Percentiles rank a stretch among this genome's conserved stretches.
These are phyloP conservation scores for Luzula sylvatica DNA, from an alignment of 176 grass and related monocot species.

Conservation along the genomic window DNA sequence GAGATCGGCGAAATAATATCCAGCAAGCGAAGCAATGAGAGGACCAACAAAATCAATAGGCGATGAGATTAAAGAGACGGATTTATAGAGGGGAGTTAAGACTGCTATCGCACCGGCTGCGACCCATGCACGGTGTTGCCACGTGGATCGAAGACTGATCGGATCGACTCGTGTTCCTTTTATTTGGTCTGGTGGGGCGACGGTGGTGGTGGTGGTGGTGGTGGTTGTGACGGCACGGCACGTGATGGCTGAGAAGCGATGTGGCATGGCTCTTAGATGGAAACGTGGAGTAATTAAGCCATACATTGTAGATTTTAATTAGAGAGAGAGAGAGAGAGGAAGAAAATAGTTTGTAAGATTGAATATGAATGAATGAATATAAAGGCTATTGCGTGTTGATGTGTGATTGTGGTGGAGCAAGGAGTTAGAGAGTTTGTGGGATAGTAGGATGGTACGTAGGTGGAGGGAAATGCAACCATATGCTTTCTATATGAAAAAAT, in stretches of 20 bases:
- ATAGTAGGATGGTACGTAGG: slow-evolving; percentile 39
- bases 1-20: slow-evolving; percentile 74
- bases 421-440: slow-evolving; percentile 32
- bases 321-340: not conserved
- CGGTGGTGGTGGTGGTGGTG: not conserved
- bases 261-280: slow-evolving; percentile 17
- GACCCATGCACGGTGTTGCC: slow-evolving; percentile 75
- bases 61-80: slow-evolving; percentile 23
- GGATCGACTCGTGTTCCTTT: slow-evolving; percentile 14
- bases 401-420: slow-evolving; percentile 24
- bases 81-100: slow-evolving; percentile 50
- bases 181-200: not conserved
- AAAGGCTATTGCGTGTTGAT: not conserved
- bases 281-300: slow-evolving; percentile 28
- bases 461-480: slow-evolving; percentile 18
- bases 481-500: no score
- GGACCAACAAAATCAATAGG: slow-evolving; percentile 20
- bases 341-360: not conserved
- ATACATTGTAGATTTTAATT: slow-evolving; percentile 24
- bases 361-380: not conserved
- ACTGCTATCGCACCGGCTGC: slow-evolving; percentile 43
- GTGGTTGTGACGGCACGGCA: slow-evolving; percentile 35
- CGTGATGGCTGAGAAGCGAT: not conserved
- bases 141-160: slow-evolving; percentile 55
- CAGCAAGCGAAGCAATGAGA: slow-evolving; percentile 19